A percentile compares a stretch with the other conserved stretches of the same genome.
These are phyloP conservation scores for Bauhinia variegata DNA, from an alignment of 306 rosid species.

Conservation along the genomic window DNA sequence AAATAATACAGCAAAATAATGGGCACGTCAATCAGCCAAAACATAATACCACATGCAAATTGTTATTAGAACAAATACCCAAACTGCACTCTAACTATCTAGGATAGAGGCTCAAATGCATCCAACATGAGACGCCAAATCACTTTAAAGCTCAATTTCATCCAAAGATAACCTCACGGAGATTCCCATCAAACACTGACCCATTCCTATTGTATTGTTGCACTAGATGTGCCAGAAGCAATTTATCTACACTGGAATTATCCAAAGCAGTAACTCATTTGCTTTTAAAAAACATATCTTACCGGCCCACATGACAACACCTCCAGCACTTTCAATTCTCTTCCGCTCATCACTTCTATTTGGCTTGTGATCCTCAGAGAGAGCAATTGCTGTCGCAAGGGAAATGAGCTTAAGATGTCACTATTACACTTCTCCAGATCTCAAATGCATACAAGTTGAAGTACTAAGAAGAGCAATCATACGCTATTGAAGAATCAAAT, in stretches of 20 bases:
- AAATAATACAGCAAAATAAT: background rate
- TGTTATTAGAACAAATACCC: conserved; percentile 23
- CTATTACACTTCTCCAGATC: conserved; percentile 3
- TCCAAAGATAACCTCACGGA: conserved; percentile 11
- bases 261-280: conserved; percentile 11
- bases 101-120: background rate
- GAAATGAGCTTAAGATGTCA: conserved; percentile 27
- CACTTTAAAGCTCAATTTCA: conserved; percentile 24
- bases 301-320: conserved; percentile 99
- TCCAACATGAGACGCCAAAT: conserved; percentile 30
- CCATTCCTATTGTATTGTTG: conserved; percentile 16
- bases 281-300: conserved; percentile 29
- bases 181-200: conserved; percentile 20
- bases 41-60: conserved; percentile 20
- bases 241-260: conserved; percentile 15
- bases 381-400: conserved; percentile 78
- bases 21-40: conserved; percentile 27
- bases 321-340: conserved; percentile 98
- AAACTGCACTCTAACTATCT: background rate
- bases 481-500: background rate
- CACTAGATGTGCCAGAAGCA: conserved; percentile 18
- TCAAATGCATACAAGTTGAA: conserved; percentile 28
- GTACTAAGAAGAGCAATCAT: conserved; percentile 3
- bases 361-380: conserved; percentile 97
- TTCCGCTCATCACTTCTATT: conserved; percentile 94